Base-by-base conservation (phyloP, 305 asterid genomes). In the Fraxinus floribunda region DNA sequence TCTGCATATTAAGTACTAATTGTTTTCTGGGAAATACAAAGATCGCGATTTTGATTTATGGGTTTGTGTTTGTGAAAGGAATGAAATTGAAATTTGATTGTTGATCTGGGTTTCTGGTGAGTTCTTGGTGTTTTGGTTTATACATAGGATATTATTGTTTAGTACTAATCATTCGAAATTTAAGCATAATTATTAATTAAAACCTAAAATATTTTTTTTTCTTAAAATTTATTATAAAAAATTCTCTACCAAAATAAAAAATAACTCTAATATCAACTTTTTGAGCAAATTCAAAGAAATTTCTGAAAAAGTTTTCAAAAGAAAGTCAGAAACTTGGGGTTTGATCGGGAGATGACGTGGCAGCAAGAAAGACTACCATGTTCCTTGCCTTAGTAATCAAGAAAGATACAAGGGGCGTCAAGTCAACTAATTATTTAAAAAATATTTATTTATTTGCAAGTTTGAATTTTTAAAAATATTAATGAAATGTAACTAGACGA, bases 1-100 rank as follows among this genome's bases (percentile, higher is more conserved):
- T 38, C 90, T 86, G 87, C 90, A 89, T 90, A 72, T 20, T 80
- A 38, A 77, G 30, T 34, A 71, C 3, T 15, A 71, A 32, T 32
- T 52, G 44, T 26, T 29, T 70, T 34, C 1, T 15, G 76, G 76
- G 22, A 34, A 70, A 34, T 1, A 15, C 24, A 2, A 15, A 6
- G 22, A 16, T 71, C 46, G 5, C 44, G 76, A 71, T 34, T 70
- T 16, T 32, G 76, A 71, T 32, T 30, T 71, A 32, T 32, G 76
- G 76, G 76, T 71, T 71, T 71, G 44, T 16, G 44, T 15, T 71
- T 71, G 41, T 32, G 41, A 30, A 15, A 39, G 13, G 13, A 30
- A 55, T n/a, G 66, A 55, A 55, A 55, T 55, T 55, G 66, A 18
- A 55, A 55, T n/a, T 55, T 55, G 66, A 55, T 55, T 6, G 22